Conservation (phyloP, 805 yeast genomes). For the Nadsonia fulvescens region DNA sequence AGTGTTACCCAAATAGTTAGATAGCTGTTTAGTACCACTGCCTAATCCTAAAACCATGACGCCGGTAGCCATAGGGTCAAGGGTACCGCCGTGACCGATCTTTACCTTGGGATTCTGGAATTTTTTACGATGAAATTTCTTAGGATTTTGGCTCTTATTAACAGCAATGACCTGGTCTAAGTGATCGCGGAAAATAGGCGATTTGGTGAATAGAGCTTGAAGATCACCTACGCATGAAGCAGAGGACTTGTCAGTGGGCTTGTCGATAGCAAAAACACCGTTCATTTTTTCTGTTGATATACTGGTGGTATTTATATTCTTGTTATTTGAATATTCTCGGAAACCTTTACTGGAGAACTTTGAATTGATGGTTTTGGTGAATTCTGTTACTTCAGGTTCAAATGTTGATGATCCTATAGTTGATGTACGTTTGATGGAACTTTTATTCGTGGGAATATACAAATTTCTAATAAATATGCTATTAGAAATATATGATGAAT, state of each 20-base stretch:
- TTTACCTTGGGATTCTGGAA: slow-evolving; percentile 31
- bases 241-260: slow-evolving; percentile 79
- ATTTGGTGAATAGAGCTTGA: slow-evolving; percentile 41
- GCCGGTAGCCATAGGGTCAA: slow-evolving; percentile 94
- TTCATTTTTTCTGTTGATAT: too few relatives aligned
- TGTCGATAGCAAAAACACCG: slow-evolving; percentile 81
- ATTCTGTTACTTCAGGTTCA: neutral
- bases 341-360: too few relatives aligned
- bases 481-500: too few relatives aligned
- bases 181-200: slow-evolving; percentile 46
- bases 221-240: slow-evolving; percentile 50
- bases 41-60: slow-evolving; percentile 84
- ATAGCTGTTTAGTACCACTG: slow-evolving; percentile 67
- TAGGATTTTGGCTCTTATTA: too few relatives aligned
- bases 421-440: too few relatives aligned
- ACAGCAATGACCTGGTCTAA: too few relatives aligned
- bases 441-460: too few relatives aligned
- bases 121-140: too few relatives aligned
- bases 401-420: too few relatives aligned
- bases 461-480: too few relatives aligned
- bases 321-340: too few relatives aligned
- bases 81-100: slow-evolving; percentile 96
- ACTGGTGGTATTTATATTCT: too few relatives aligned
- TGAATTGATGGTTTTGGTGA: neutral
- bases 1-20: slow-evolving; percentile 53